These are phyloP conservation scores for Podila verticillata DNA, from an alignment of 192 early-diverging fungal genomes.

Conservation along the genomic window DNA sequence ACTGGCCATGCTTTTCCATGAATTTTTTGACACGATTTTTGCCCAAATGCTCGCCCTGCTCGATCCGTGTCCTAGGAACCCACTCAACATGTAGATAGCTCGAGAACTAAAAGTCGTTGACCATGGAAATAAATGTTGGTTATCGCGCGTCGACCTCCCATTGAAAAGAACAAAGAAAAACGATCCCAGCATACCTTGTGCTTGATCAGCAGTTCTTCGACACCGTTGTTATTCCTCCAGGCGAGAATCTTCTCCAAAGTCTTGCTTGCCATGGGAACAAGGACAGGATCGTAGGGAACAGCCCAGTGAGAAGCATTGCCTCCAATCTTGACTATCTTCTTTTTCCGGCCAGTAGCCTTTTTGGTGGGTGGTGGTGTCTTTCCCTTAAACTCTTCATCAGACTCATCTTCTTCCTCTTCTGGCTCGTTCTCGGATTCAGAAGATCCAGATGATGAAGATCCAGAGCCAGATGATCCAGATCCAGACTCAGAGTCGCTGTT, in stretches of 20 bases:
- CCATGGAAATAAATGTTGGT: background rate
- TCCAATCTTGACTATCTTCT: conserved; percentile 39
- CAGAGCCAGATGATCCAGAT: conserved; percentile 29
- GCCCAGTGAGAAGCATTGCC: conserved; percentile 43
- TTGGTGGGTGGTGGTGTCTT: conserved; percentile 47
- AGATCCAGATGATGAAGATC: conserved; percentile 28
- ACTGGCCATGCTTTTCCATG: conserved; percentile 68
- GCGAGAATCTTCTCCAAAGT: conserved; percentile 64
- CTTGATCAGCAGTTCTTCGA: conserved; percentile 79
- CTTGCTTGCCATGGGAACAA: conserved; percentile 63
- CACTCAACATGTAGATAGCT: conserved; percentile 81
- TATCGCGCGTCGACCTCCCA: background rate
- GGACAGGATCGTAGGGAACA: conserved; percentile 59
- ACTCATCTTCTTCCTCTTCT: conserved; percentile 26
- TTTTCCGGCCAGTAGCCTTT: conserved; percentile 32
- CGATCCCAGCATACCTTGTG: conserved; percentile 70
- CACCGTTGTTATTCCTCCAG: conserved; percentile 57
- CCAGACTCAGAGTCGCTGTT: conserved; percentile 41
- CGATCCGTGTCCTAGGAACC: conserved; percentile 62
- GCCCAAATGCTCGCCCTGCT: conserved; percentile 62
- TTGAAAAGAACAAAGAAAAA: background rate
- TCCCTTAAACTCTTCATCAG: conserved; percentile 42
- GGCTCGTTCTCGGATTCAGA: conserved; percentile 26
- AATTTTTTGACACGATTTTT: conserved; percentile 81
- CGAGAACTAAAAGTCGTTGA: conserved; percentile 61